Base-by-base conservation (phyloP, 768 basidiomycete species). In the Auricularia auricula-judae region DNA sequence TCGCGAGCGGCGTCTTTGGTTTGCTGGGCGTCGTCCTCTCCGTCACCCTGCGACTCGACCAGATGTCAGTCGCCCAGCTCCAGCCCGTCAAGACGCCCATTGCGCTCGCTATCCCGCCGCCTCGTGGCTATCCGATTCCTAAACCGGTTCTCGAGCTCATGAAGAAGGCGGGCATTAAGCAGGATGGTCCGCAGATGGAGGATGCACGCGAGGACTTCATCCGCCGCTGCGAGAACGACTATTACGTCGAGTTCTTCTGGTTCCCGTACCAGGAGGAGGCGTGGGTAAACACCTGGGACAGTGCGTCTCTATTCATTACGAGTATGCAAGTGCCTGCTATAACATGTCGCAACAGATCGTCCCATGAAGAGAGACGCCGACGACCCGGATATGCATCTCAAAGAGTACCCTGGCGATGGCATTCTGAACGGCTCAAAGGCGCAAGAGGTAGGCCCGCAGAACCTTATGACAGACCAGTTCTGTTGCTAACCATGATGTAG, bases 171-270 rank as follows among this genome's bases (percentile, higher is more conserved):
- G 61, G 63, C 11, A 70, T 71, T 62, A 67, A 66, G 8, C 59
- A 67, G 29, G 63, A 62, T 51, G 43, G 66, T 35, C 63, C 68
- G 12, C 67, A 71, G 53, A 43, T 66, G 29, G 61, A 65, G 29
- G 58, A 65, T 3, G 72, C 72, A 51, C 54, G 68, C 12, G 29
- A 63, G 47, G 67, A 72, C 18, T 72, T 71, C 63, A 64, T 67
- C 35, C 60, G 51, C 42, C 62, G 70, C 36, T 70, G 70, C 36
- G 63, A 72, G 66, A 62, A 68, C 29, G 70, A 73, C 56, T 72
- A 71, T 62, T 72, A 72, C 64, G 62, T 69, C 39, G 72, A 73
- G 65, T 73, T 69, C 69, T 73, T 73, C 58, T 72, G 72, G 72
- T 73, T 73, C 67, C 70, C 72, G 44, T 72, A 70, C 58, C 69